Evolutionary conservation across 768 basidiomycete species (phyloP).

Genomic region (Lactifluus volemus): DNA sequence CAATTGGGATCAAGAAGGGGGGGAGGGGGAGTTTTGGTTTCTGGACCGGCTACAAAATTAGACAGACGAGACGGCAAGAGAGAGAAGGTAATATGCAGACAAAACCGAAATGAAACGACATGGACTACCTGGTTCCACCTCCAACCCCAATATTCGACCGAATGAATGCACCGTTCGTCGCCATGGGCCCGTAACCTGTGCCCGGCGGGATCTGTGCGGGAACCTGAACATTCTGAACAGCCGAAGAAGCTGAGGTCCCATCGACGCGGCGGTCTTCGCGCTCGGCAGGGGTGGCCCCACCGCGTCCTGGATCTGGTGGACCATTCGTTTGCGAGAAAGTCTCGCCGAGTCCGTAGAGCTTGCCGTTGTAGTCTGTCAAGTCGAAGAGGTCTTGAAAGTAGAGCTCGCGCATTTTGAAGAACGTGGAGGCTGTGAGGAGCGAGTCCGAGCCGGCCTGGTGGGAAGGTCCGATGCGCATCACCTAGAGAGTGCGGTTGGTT

Average conservation of each 20-base stretch:
- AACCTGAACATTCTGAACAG: conserved; percentile 20
- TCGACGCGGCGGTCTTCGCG: conserved; percentile 55
- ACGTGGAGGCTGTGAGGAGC: conserved; percentile 84
- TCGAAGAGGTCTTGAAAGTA: conserved; percentile 92
- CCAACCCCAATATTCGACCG: conserved; percentile 18
- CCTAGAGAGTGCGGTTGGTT: conserved; percentile 35
- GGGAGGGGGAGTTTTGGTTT: neutral
- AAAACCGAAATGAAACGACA: neutral
- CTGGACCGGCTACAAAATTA: conserved; percentile 18
- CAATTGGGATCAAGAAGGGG: conserved; percentile 18
- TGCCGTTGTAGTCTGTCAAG: conserved; percentile 71
- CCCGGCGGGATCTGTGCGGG: conserved; percentile 16
- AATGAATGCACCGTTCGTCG: conserved; percentile 18
- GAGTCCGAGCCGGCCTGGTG: conserved; percentile 99
- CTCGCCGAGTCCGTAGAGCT: conserved; percentile 76
- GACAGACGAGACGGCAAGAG: neutral
- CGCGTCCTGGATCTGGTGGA: conserved; percentile 52
- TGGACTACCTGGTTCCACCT: conserved; percentile 14
- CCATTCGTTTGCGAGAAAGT: conserved; percentile 66
- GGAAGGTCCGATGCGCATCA: conserved; percentile 79
- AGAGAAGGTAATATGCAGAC: conserved; percentile 13
- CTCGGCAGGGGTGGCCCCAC: conserved; percentile 76
- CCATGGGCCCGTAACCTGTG: conserved; percentile 18
- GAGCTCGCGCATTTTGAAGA: conserved; percentile 90
- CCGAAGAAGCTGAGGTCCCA: conserved; percentile 46